A percentile compares a stretch with the other conserved stretches of the same genome.
phyloP scores from a whole-genome alignment of 805 yeast species.

The Saturnispora hagleri region DNA sequence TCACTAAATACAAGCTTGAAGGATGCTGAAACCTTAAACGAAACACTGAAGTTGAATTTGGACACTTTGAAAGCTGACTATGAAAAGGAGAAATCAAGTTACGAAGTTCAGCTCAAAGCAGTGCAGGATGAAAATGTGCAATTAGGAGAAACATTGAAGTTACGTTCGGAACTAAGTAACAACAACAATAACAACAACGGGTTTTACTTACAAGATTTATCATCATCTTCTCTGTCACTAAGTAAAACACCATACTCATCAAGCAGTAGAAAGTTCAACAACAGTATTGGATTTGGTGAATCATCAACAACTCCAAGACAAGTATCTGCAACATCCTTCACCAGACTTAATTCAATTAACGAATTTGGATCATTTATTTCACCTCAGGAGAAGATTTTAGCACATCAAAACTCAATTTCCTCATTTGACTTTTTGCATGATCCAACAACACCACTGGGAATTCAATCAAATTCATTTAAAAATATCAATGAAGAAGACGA shows the following conservation, averaged over 20 bases:
- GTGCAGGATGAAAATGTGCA: conserved; percentile 24
- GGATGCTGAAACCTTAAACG: conserved; percentile 18
- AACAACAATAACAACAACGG: not conserved
- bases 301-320: conserved; percentile 38
- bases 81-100: conserved; percentile 18
- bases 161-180: conserved; percentile 7
- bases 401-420: conserved; percentile 15
- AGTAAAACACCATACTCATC: conserved; percentile 20
- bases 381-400: conserved; percentile 13
- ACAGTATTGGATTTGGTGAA: conserved; percentile 36
- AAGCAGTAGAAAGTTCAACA: conserved; percentile 15
- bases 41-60: conserved; percentile 16
- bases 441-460: not conserved
- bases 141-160: conserved; percentile 12
- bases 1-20: conserved; percentile 13
- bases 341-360: conserved; percentile 8
- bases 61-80: conserved; percentile 21
- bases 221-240: conserved; percentile 19
- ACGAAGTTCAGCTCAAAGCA: conserved; percentile 19
- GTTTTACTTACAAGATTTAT: conserved; percentile 27
- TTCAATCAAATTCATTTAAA: conserved; percentile 2
- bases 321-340: conserved; percentile 9
- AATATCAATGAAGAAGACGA: not conserved
- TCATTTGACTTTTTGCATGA: conserved; percentile 9
- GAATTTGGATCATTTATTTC: conserved; percentile 7